Base-by-base conservation (phyloP, 192 early-diverging fungal species). In the Bifiguratus adelaidae region DNA sequence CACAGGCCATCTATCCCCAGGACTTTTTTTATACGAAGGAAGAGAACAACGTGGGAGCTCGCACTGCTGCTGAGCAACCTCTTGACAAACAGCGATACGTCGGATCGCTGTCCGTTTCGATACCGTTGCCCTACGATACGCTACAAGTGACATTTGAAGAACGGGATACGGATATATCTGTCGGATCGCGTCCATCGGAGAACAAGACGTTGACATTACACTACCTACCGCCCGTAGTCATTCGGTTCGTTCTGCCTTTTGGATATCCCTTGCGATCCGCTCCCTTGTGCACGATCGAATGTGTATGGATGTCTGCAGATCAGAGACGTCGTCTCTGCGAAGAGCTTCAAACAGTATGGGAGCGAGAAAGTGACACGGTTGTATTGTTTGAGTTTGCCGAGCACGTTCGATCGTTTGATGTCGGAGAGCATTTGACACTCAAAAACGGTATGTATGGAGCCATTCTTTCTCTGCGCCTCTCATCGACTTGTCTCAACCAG, bases 1-100 rank as follows among this genome's bases (percentile, higher is more conserved):
- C 32, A 13, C n/a, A 55, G 53, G 44, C 53, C 22, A 55, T 55
- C 38, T 55, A 55, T 15, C 32, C 32, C 24, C 53, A 55, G 41
- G 47, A 55, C 47, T 55, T 55, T 35, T 47, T 34, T 24, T 55
- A 55, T 28, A 51, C 47, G 1, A 11, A 34, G 47, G 35, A 55
- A 12, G 41, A 25, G n/a, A 2, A 6, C 4, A 24, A 24, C 8
- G 12, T 23, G 13, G 3, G 20, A 11, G 30, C 53, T 30, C 46
- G 24, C n/a, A n/a, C n/a, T n/a, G n/a, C n/a, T n/a, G n/a, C n/a
- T n/a, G n/a, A n/a, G n/a, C n/a, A n/a, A n/a, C n/a, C n/a, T n/a
- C n/a, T n/a, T n/a, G n/a, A n/a, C n/a, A n/a, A n/a, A n/a, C n/a
- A n/a, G n/a, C n/a, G n/a, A n/a, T 55, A 40, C 26, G 9, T 16